These are phyloP conservation scores for Macrophomina tecta DNA, from an alignment of 2,329 filamentous ascomycete genomes.

Conservation along the genomic window DNA sequence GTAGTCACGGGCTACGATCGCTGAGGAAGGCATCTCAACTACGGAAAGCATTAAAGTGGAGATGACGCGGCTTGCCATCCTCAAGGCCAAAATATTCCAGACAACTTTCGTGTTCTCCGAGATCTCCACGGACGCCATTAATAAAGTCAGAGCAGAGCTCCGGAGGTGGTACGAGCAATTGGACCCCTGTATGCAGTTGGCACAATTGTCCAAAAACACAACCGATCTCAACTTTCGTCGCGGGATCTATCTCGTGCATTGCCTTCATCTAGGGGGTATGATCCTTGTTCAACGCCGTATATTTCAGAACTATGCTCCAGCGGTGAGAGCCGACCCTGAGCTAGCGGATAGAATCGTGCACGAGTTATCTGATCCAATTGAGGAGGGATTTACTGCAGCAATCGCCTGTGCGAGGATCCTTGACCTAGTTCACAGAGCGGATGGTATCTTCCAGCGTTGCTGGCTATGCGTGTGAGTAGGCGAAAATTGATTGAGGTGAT, in stretches of 20 bases:
- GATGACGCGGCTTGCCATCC: conserved; percentile 33
- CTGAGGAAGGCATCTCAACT: neutral
- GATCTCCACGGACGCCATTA: conserved; percentile 21
- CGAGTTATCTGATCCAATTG: conserved; percentile 22
- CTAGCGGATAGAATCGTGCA: neutral
- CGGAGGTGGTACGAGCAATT: conserved; percentile 30
- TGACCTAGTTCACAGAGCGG: conserved; percentile 30
- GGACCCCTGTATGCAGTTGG: conserved; percentile 32
- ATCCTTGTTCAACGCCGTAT: conserved; percentile 32
- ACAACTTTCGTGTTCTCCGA: conserved; percentile 19
- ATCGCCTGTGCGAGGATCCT: conserved; percentile 32
- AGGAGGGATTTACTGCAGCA: conserved; percentile 33
- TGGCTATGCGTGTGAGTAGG: conserved; percentile 34
- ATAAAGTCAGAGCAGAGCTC: conserved; percentile 30
- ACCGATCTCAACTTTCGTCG: conserved; percentile 24
- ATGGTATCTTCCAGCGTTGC: conserved; percentile 32
- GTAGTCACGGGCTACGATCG: neutral
- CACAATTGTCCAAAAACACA: neutral
- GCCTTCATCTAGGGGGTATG: conserved; percentile 36
- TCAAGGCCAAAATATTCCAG: conserved; percentile 33
- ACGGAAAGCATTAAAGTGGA: conserved; percentile 31
- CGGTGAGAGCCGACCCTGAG: neutral
- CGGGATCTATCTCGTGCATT: conserved; percentile 33
- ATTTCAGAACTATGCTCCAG: conserved; percentile 27
- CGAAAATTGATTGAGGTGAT: neutral